A percentile compares a stretch with the other conserved stretches of the same genome.
Conservation (phyloP, 208 protist genomes). For the Trypanosoma caninum region DNA sequence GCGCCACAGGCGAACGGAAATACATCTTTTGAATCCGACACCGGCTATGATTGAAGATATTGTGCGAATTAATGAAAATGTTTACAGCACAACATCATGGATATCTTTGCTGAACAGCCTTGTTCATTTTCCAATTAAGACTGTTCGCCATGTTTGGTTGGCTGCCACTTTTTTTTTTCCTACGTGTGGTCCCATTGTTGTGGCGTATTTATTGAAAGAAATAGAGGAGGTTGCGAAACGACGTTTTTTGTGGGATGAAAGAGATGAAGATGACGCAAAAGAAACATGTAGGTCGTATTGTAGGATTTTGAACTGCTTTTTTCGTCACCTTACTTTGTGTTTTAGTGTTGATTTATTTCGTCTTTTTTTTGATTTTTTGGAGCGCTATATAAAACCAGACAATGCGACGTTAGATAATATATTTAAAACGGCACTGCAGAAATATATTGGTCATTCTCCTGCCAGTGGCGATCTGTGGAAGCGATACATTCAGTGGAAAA, state of each 20-base stretch:
- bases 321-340: conserved; percentile 67
- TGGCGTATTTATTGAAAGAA: conserved; percentile 56
- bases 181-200: conserved; percentile 47
- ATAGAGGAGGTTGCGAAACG: conserved; percentile 39
- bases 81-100: conserved; percentile 65
- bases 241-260: conserved; percentile 43
- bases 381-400: conserved; percentile 60
- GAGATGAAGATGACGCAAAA: conserved; percentile 54
- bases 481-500: conserved; percentile 58
- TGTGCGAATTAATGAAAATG: conserved; percentile 46
- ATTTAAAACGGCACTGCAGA: conserved; percentile 52
- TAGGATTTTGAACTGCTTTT: conserved; percentile 75
- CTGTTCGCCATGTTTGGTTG: conserved; percentile 64
- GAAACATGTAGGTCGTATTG: conserved; percentile 55
- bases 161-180: conserved; percentile 74
- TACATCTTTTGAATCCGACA: conserved; percentile 65
- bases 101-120: conserved; percentile 51
- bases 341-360: conserved; percentile 73
- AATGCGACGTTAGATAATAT: conserved; percentile 43
- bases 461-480: conserved; percentile 72
- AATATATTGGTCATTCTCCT: conserved; percentile 68
- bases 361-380: conserved; percentile 67
- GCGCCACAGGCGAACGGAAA: conserved; percentile 20
- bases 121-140: conserved; percentile 59
- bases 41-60: conserved; percentile 34